Base-by-base conservation (phyloP, 768 basidiomycete species). In the Tubosaeta sp. region DNA sequence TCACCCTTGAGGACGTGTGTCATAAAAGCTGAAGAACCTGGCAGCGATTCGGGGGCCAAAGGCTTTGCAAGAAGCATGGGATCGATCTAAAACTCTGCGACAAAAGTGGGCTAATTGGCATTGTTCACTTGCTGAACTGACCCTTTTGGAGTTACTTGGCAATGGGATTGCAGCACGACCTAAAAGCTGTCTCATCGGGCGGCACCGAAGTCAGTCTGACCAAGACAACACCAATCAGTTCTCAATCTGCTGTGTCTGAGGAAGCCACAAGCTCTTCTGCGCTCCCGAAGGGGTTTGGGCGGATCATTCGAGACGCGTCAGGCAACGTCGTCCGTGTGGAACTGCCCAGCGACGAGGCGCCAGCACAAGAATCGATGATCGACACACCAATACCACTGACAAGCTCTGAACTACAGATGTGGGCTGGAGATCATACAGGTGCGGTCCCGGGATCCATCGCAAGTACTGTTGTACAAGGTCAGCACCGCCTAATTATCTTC, bases 51-150 rank as follows among this genome's bases (percentile, higher is more conserved):
- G 84, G 50, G 93, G 88, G 6, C 92, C 93, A 2, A 85, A 86
- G 65, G 76, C 79, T 10, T 73, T 97, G 56, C 88, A 88, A 65
- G 83, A 88, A 42, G 84, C 84, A 50, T 97, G 94, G 94, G 89
- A 97, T 69, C 82, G 82, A 59, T 74, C 73, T 46, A 91, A 90
- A 72, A 97, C 94, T 11, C 85, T 95, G 16, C 81, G 80, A 57
- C 95, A 97, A 80, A 97, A 97, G 94, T 95, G 63, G 62, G 86
- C 74, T 37, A 17, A n/a, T 29, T 16, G 16, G 13, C 8, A 8
- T 35, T 25, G 34, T 45, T 43, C 27, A 46, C 37, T 39, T 41
- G 29, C 29, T 29, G 4, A 42, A 17, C 43, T 43, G 11, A 33
- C 46, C 2, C 35, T 27, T 49, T 43, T 52, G 45, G 57, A 93